Conservation (phyloP, 2,329 filamentous ascomycete species). For the Cryphonectria radicalis region DNA sequence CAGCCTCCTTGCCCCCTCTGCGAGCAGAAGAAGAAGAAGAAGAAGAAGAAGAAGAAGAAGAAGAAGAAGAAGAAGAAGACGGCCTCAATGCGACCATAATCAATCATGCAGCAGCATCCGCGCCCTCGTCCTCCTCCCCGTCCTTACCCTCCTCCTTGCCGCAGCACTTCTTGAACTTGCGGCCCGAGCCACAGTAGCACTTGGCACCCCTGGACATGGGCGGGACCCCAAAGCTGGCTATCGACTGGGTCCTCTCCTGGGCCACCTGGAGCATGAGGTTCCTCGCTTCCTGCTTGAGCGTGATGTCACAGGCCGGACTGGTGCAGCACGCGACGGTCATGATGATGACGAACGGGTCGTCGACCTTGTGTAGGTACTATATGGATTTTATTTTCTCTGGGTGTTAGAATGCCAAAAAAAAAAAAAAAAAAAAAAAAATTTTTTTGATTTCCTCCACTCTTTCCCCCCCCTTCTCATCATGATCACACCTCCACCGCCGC, state of each 20-base stretch:
- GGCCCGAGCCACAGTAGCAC: conserved; percentile 30
- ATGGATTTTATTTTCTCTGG: background rate
- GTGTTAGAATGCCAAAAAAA: background rate
- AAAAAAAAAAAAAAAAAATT: no score
- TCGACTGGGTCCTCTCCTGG: conserved; percentile 25
- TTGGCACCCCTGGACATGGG: conserved; percentile 27
- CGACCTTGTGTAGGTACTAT: conserved; percentile 28
- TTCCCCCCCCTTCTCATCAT: background rate
- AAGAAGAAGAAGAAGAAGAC: no score
- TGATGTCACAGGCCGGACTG: conserved; percentile 15
- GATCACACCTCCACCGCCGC: background rate
- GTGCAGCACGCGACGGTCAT: conserved; percentile 30
- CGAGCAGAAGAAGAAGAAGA: background rate
- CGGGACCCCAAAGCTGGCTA: conserved; percentile 26
- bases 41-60: no score
- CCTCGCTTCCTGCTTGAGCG: conserved; percentile 26
- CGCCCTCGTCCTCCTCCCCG: background rate
- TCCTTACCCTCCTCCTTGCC: conserved; percentile 12
- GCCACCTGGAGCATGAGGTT: conserved; percentile 29
- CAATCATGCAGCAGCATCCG: background rate
- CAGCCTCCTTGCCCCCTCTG: background rate
- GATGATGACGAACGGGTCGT: conserved; percentile 30
- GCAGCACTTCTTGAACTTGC: conserved; percentile 30
- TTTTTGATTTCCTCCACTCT: no score
- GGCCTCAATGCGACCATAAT: background rate